Evolutionary conservation across 805 yeast genomes (phyloP).

Genomic region (Saccharomycopsis amapae): DNA sequence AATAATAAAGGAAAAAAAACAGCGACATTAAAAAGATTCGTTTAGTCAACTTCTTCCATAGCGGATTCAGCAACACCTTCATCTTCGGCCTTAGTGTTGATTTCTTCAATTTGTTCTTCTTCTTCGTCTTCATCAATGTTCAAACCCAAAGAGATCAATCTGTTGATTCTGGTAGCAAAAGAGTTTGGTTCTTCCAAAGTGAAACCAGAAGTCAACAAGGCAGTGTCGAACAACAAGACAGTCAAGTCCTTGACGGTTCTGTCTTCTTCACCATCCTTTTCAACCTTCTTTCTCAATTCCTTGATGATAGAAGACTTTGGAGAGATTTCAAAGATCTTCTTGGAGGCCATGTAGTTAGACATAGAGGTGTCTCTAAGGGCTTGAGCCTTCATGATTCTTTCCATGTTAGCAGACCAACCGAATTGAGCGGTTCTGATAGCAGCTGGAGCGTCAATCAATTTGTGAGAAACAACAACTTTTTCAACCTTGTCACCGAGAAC

Average conservation of each 20-base stretch:
- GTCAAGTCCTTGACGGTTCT: conserved; percentile 98
- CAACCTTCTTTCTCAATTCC: conserved; percentile 96
- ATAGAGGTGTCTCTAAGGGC: conserved; percentile 97
- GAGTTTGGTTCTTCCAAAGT: conserved; percentile 97
- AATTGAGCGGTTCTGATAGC: conserved; percentile 99
- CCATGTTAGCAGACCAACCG: conserved; percentile 99
- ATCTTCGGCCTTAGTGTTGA: conserved; percentile 31
- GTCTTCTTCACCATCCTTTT: conserved; percentile 95
- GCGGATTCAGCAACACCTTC: conserved; percentile 83
- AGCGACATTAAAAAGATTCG: too few relatives aligned
- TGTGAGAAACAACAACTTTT: conserved; percentile 97
- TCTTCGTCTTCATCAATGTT: conserved; percentile 83
- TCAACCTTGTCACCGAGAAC: conserved; percentile 97
- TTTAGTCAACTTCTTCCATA: conserved; percentile 98
- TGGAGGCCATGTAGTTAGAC: conserved; percentile 99
- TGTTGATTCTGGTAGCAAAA: conserved; percentile 95
- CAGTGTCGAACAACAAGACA: conserved; percentile 93
- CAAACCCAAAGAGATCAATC: conserved; percentile 95
- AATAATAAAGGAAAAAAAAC: background rate
- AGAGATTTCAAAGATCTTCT: conserved; percentile 98
- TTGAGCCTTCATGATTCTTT: conserved; percentile 99
- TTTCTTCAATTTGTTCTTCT: conserved; percentile 36
- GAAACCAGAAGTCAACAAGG: conserved; percentile 97
- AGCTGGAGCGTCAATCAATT: conserved; percentile 97
- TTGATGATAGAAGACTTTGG: conserved; percentile 92